Base-by-base conservation (phyloP, 805 yeast genomes). In the Teunomyces funiuensis region DNA sequence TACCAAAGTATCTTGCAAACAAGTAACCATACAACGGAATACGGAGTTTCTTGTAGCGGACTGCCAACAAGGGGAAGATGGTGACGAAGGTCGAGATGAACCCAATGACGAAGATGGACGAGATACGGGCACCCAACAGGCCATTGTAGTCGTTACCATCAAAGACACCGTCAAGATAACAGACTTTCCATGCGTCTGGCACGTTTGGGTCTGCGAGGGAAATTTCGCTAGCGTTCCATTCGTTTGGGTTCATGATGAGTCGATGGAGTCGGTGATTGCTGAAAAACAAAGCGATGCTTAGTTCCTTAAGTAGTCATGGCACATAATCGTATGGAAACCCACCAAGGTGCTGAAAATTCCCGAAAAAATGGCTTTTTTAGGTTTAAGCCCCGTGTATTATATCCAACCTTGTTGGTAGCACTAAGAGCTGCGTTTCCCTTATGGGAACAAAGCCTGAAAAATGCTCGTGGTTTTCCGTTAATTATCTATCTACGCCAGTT, bases 81-180 rank as follows among this genome's bases (percentile, higher is more conserved):
- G 82, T 56, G 15, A 86, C 86, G 36, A 73, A 47, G 1, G 74
- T 57, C 3, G 82, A 71, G 6, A 78, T 71, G 0, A 75, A 58
- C 42, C 80, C 50, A 30, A 82, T 76, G 17, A 82, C 87, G 55
- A 82, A 82, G 6, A 82, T 60, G 4, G 86, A 61, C 2, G 85
- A 79, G 41, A 82, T 76, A 50, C 88, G 66, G 40, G 72, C 69
- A 4, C 70, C 72, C 20, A 49, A 46, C 39, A 49, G 47, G 6
- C 79, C 81, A 42, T 73, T 61, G 48, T 69, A 77, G 6, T 73
- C 80, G 46, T 69, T 75, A 2, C 53, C 60, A n/a, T 31, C 34
- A 11, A 31, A 31, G n/a, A n/a, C 34, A 17, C 34, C 34, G 19
- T n/a, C 13, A 5, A 31, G 18, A 25, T 31, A 31, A 8, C 34